Base-by-base conservation (phyloP, 1,139 yeast genomes). In the Blastobotrys aristatus region DNA sequence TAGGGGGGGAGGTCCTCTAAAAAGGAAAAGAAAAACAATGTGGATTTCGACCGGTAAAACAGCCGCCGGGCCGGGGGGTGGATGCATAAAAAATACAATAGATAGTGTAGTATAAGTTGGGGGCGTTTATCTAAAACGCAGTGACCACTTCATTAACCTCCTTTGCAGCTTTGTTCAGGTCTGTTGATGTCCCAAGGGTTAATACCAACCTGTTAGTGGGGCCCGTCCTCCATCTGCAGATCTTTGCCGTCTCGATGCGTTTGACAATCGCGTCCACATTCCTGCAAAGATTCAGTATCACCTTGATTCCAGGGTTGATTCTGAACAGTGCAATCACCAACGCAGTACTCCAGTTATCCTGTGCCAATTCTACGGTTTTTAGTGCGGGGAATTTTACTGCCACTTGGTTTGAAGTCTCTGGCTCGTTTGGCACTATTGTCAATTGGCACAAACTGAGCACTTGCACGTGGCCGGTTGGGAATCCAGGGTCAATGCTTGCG, bases 241-340 rank as follows among this genome's bases (percentile, higher is more conserved):
- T 21, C 3, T 7, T 14, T 11, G 40, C 31, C 14, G 3, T 17
- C n/a, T 6, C 18, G 6, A 22, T 2, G n/a, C 4, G 20, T 5
- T 16, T 22, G 3, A 21, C 3, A 8, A 13, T 22, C n/a, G 16
- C 18, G 17, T 11, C 16, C 6, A 37, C 16, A 10, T 11, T 21
- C 13, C 10, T 10, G 13, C 20, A 5, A 14, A 13, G 11, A 13
- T 18, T 11, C 10, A 21, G 18, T 37, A 21, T 13, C 3, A 37
- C 22, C 16, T 17, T 21, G 22, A 37, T 5, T 16, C 22, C 14
- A 4, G 17, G 10, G 22, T 39, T 16, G 8, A 18, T 4, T 17
- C 43, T 27, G 10, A 39, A 27, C 14, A 39, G 27, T 27, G 43
- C 43, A 4, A 30, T 29, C 5, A n/a, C 24, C 22, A 39, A 30